Evolutionary conservation across 345 rosid species (phyloP).

Genomic region (Eucalyptus regnans): DNA sequence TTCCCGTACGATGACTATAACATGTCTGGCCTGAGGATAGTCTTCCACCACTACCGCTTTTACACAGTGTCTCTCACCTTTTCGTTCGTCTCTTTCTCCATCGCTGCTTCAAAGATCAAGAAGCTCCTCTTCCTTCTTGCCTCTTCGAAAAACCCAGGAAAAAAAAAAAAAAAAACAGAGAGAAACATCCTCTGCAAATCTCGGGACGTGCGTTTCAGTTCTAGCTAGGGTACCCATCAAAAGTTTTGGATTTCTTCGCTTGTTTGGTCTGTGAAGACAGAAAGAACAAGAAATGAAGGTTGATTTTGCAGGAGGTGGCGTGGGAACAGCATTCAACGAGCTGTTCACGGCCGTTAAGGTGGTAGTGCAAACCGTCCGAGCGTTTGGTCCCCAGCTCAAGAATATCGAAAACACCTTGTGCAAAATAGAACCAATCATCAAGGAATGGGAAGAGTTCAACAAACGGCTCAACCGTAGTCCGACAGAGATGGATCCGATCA

Average conservation of each 20-base stretch:
- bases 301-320: too few relatives aligned
- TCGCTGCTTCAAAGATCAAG: neutral
- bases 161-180: neutral
- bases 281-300: neutral
- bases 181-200: neutral
- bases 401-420: too few relatives aligned
- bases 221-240: neutral
- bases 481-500: neutral
- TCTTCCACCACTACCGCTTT: too few relatives aligned
- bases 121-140: neutral
- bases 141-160: neutral
- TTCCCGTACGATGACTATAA: too few relatives aligned
- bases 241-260: neutral
- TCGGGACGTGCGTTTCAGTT: neutral
- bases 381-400: too few relatives aligned
- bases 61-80: neutral
- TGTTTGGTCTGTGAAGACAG: neutral
- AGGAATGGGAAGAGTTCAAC: neutral
- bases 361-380: too few relatives aligned
- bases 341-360: too few relatives aligned
- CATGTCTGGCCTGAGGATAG: fast-evolving
- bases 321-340: too few relatives aligned
- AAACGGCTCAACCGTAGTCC: neutral
- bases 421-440: neutral
- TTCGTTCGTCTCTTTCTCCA: neutral